These are phyloP conservation scores for Russula sp. DNA, from an alignment of 768 basidiomycete species.

Conservation along the genomic window DNA sequence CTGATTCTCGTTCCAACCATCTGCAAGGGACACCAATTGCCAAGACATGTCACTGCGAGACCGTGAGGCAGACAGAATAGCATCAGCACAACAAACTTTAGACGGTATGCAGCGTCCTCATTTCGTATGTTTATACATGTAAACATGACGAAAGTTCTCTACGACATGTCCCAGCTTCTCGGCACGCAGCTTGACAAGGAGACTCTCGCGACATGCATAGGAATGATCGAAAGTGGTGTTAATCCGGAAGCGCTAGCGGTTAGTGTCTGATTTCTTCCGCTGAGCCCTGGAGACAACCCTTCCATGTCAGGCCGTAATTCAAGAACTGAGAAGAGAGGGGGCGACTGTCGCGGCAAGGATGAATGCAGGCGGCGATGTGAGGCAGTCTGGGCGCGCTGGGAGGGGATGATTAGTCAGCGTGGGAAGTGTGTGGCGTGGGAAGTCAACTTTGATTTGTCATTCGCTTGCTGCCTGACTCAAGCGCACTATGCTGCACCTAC, in stretches of 20 bases:
- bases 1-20: no score
- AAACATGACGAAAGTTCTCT: constrained; percentile 46
- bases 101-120: constrained; percentile 30
- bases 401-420: constrained; percentile 3
- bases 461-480: not conserved
- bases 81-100: constrained; percentile 29
- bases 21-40: no score
- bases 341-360: constrained; percentile 2
- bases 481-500: no score
- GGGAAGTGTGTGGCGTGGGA: constrained; percentile 1
- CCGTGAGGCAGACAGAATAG: constrained; percentile 20
- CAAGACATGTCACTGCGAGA: constrained; percentile 11
- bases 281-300: not conserved
- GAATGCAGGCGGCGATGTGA: not conserved
- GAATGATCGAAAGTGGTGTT: constrained; percentile 87
- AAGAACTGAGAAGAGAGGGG: constrained; percentile 19
- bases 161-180: constrained; percentile 82
- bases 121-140: not conserved
- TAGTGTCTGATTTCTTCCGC: constrained; percentile 25
- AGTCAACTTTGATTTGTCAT: constrained; percentile 6
- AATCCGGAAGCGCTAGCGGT: constrained; percentile 92
- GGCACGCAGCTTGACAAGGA: constrained; percentile 87
- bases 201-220: constrained; percentile 84
- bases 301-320: constrained; percentile 15
- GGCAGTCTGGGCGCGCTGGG: not conserved